A percentile compares a stretch with the other conserved stretches of the same genome.
Evolutionary conservation across 768 basidiomycete species (phyloP).

Genomic region (Phylloporus sp.): DNA sequence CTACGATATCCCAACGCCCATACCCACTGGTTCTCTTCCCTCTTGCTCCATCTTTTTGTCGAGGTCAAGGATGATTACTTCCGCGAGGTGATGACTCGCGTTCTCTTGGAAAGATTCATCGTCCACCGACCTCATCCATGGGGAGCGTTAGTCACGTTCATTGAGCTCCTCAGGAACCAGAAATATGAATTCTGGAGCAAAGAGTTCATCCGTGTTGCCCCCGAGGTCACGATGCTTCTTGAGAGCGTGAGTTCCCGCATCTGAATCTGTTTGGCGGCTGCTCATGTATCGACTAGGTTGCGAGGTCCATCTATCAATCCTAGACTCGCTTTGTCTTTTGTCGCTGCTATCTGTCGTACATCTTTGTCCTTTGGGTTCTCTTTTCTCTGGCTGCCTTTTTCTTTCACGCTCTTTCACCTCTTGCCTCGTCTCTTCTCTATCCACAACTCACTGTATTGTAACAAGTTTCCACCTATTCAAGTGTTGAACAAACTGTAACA

Average conservation of each 20-base stretch:
- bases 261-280: background rate
- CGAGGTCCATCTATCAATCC: constrained; percentile 71
- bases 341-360: constrained; percentile 78
- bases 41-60: constrained; percentile 82
- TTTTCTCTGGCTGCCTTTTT: constrained; percentile 14
- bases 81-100: constrained; percentile 81
- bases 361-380: constrained; percentile 66
- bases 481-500: constrained; percentile 55
- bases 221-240: constrained; percentile 81
- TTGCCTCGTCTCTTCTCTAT: constrained; percentile 29
- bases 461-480: constrained; percentile 50
- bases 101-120: constrained; percentile 90
- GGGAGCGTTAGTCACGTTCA: constrained; percentile 92
- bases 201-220: constrained; percentile 78
- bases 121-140: constrained; percentile 95
- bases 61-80: constrained; percentile 75
- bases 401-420: constrained; percentile 6
- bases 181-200: constrained; percentile 92
- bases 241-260: constrained; percentile 60
- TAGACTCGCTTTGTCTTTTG: constrained; percentile 61
- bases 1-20: constrained; percentile 97
- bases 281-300: constrained; percentile 48
- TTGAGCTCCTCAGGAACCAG: constrained; percentile 85
- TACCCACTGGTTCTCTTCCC: constrained; percentile 95
- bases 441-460: constrained; percentile 81